Base-by-base conservation (phyloP, 192 early-diverging fungal species). In the Phycomyces blakesleeanus region DNA sequence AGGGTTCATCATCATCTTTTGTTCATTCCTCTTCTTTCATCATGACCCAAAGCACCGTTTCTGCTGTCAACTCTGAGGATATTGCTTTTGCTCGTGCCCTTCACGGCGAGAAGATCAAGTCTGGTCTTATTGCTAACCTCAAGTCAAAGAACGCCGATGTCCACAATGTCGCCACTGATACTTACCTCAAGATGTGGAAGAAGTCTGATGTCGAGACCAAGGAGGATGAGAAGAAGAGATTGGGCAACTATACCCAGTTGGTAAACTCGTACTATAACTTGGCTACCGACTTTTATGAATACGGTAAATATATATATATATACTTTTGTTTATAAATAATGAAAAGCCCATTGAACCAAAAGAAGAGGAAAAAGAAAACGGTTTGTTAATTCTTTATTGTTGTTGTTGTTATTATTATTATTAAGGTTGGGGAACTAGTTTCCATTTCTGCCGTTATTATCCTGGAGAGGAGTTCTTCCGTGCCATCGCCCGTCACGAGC, bases 381-480 rank as follows among this genome's bases (percentile, higher is more conserved):
- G 53, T 34, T 29, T 11, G 11, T 27, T 54, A 26, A 38, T 59
- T 6, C 18, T 51, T 41, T 60, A 9, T 10, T 64, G 1, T 42
- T 26, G 26, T 49, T 18, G 34, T 10, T 26, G 38, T 39, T 18
- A 11, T 27, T 42, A 49, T 44, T 61, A 47, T 67, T 71, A 65
- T 85, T 85, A 34, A 66, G 90, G 85, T 21, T 97, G 93, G 94
- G 93, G 94, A 44, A 79, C 80, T 25, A 90, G 89, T 58, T 97
- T 96, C 85, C 95, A 97, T 68, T 97, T 97, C 77, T 87, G 88
- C 29, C 86, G 92, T 63, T 89, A 89, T 67, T 89, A 86, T 66
- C 77, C 80, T 52, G 83, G 86, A 44, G 86, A 90, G 66, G 84
- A 83, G 14, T 93, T 95, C 72, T 79, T 78, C 51, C 84, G 90